These are phyloP conservation scores for Ophiostoma sp. DNA, from an alignment of 2,329 filamentous ascomycete species.

Conservation along the genomic window DNA sequence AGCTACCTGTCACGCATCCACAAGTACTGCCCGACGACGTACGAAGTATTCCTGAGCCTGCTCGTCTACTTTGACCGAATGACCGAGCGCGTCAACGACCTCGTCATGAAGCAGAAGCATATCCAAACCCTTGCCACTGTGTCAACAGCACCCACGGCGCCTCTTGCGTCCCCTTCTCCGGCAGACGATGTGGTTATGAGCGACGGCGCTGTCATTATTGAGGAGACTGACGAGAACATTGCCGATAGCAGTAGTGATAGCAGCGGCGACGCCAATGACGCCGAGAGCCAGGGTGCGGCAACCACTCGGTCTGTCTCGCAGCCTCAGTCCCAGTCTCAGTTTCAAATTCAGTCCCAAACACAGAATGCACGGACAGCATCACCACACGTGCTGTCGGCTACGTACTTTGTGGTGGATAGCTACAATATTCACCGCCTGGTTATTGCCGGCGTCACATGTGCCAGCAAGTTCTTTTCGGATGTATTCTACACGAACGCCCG, in stretches of 20 bases:
- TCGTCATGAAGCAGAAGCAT: conserved; percentile 64
- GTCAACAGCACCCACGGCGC: conserved; percentile 27
- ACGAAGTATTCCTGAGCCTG: conserved; percentile 92
- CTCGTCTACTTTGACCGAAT: conserved; percentile 98
- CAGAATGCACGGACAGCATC: background rate
- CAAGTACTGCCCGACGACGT: conserved; percentile 97
- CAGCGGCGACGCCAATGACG: conserved; percentile 24
- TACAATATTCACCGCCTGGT: conserved; percentile 97
- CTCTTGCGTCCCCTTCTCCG: conserved; percentile 3
- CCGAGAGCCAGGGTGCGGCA: background rate
- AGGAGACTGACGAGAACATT: conserved; percentile 48
- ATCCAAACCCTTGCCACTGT: background rate
- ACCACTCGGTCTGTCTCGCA: background rate
- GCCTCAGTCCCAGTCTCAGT: background rate
- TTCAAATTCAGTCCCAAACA: background rate
- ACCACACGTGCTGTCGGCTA: conserved; percentile 34
- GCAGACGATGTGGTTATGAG: background rate
- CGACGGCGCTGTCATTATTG: conserved; percentile 32
- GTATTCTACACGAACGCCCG: conserved; percentile 98
- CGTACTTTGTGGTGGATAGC: conserved; percentile 90
- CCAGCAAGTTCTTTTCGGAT: conserved; percentile 98
- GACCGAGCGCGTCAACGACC: conserved; percentile 89
- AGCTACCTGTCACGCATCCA: conserved; percentile 95
- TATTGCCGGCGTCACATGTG: conserved; percentile 94
- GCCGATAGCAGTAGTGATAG: conserved; percentile 37